Conservation (phyloP, 1,284 basidiomycete species). For the Papiliotrema laurentii region DNA sequence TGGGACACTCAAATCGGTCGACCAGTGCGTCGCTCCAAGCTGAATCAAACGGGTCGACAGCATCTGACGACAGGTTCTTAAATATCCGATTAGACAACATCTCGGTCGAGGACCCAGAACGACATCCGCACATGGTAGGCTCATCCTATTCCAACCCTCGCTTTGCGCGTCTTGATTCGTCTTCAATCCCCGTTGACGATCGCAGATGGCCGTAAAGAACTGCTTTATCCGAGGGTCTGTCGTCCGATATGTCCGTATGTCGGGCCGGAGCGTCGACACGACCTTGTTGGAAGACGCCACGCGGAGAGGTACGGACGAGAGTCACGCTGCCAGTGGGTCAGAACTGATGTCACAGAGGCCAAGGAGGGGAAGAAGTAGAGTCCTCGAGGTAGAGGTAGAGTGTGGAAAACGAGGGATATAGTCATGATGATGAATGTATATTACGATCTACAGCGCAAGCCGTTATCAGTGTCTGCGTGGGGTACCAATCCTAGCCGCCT, state of each 20-base stretch:
- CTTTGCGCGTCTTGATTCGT: neutral
- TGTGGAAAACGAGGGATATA: neutral
- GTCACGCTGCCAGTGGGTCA: neutral
- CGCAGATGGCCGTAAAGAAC: conserved; percentile 95
- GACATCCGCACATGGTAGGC: conserved; percentile 96
- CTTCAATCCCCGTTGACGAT: neutral
- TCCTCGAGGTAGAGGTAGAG: neutral
- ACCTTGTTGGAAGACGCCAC: conserved; percentile 96
- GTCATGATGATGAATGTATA: neutral
- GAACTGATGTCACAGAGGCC: conserved; percentile 28
- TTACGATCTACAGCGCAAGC: too few species aligned
- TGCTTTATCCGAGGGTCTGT: conserved; percentile 98
- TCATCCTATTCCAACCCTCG: neutral
- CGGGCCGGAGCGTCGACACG: conserved; percentile 89
- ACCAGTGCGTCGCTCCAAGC: conserved; percentile 66
- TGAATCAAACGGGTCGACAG: neutral
- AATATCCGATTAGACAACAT: conserved; percentile 97
- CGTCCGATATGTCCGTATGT: conserved; percentile 93
- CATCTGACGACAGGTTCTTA: conserved; percentile 64
- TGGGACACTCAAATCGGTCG: conserved; percentile 93
- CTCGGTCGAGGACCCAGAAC: conserved; percentile 82
- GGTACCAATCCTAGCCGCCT: too few species aligned
- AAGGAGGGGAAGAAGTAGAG: conserved; percentile 38
- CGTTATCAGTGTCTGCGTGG: too few species aligned
- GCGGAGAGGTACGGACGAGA: conserved; percentile 65